Base-by-base conservation (phyloP, 805 yeast genomes). In the Citeromyces nyonsensis region DNA sequence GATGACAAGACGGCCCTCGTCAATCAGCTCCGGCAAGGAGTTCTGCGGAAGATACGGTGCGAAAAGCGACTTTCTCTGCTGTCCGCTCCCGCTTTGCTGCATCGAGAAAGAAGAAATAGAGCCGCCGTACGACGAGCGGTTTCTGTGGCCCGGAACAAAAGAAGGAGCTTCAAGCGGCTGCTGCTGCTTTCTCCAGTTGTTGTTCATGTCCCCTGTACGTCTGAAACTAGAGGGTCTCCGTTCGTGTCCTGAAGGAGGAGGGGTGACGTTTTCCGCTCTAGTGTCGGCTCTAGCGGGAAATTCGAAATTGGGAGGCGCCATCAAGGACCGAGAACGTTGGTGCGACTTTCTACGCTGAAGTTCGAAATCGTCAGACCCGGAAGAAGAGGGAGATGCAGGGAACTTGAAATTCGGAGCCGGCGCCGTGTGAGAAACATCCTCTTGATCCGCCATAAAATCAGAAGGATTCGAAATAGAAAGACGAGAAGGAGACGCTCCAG, bases 31-130 rank as follows among this genome's bases (percentile, higher is more conserved):
- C 2, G 97, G 97, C 31, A 91, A 70, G 3, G 93, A 74, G 3
- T 85, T 78, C 49, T 91, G 98, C 4, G 97, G 95, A 33, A 91
- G 65, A 49, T 91, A 91, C 5, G 98, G 98, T 10, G 96, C 94
- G 59, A 91, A 91, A 33, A 91, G 64, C 0, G 95, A 81, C 44
- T 80, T 81, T 43, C 91, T 59, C 39, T 54, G 58, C 35, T 57
- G 57, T 27, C 61, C 59, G 37, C 57, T 60, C 32, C 51, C 55
- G 31, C 51, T 47, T 13, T 48, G 44, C 37, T 45, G 52, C 32
- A 54, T 42, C 4, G 59, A 42, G 33, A 56, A 63, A 33, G 70
- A 72, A 25, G 77, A 71, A 13, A 73, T 57, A 0, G 79, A 77
- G 28, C 66, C 78, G 34, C 68, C 77, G 44, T 71, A 69, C 0